A percentile compares a stretch with the other conserved stretches of the same genome.
These are phyloP conservation scores for Solanum peruvianum DNA, from an alignment of 257 asterid species.

Conservation along the genomic window DNA sequence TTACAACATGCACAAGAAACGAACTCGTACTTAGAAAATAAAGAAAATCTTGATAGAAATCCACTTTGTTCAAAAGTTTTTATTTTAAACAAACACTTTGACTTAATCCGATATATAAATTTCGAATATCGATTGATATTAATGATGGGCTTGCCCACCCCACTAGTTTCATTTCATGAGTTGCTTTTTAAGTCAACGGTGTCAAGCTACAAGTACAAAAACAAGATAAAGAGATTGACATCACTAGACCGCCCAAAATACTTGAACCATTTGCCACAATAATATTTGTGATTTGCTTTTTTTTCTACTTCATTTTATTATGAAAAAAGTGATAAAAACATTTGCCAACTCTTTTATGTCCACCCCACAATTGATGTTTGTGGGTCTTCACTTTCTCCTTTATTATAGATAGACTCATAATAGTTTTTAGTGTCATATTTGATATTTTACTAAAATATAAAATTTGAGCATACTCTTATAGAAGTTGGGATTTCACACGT, in stretches of 20 bases:
- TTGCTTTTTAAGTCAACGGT: background rate
- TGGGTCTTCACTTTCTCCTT: background rate
- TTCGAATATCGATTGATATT: background rate
- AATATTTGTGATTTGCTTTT: background rate
- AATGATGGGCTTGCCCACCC: background rate
- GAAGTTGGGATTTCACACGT: background rate
- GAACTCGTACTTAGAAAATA: rapidly evolving
- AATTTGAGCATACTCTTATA: background rate
- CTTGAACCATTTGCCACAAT: background rate
- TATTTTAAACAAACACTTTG: rapidly evolving
- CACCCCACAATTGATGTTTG: background rate
- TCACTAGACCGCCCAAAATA: background rate
- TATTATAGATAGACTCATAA: background rate
- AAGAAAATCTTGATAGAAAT: background rate
- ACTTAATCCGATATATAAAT: background rate
- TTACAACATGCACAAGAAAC: background rate
- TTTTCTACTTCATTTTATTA: background rate
- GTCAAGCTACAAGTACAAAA: background rate
- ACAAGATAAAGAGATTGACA: background rate
- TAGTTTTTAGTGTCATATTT: background rate
- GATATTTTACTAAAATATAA: background rate
- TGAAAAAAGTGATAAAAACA: background rate
- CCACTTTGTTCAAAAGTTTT: rapidly evolving
- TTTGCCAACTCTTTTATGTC: background rate
- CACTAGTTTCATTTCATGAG: background rate